Conservation (phyloP, 495 filamentous ascomycete species). For the Talaromyces nanjingensis region DNA sequence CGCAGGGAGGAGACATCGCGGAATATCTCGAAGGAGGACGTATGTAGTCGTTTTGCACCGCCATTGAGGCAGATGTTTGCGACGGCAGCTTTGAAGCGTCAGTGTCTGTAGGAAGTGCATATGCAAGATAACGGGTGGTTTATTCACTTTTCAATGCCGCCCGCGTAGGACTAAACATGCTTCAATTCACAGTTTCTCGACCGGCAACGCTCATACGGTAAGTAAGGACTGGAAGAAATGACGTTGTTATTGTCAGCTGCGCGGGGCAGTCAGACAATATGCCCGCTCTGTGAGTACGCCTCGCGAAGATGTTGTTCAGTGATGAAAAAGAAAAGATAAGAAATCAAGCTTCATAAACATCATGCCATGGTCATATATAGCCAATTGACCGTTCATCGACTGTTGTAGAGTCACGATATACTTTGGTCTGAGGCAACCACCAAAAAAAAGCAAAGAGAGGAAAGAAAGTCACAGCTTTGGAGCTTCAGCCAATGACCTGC, state of each 20-base stretch:
- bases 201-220: not conserved
- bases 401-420: not conserved
- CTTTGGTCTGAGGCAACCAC: not conserved
- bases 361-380: not conserved
- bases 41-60: not conserved
- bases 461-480: not conserved
- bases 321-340: not conserved
- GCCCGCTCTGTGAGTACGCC: not conserved
- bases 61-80: not conserved
- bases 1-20: conserved; percentile 67
- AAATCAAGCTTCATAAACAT: not conserved
- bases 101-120: not conserved
- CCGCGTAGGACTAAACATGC: not conserved
- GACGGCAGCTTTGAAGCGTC: not conserved
- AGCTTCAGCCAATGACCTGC: not conserved
- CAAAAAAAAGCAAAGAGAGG: not conserved
- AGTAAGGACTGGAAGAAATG: not conserved
- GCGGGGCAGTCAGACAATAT: not conserved
- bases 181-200: not conserved
- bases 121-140: not conserved
- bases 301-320: not conserved
- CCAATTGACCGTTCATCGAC: not conserved
- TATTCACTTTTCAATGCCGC: not conserved
- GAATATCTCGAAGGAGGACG: conserved; percentile 57
- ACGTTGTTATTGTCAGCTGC: not conserved